Evolutionary conservation across 2,329 filamentous ascomycete species (phyloP), one percentile per base, ranked within the genome.

Genomic region (Calonectria henricotiae): DNA sequence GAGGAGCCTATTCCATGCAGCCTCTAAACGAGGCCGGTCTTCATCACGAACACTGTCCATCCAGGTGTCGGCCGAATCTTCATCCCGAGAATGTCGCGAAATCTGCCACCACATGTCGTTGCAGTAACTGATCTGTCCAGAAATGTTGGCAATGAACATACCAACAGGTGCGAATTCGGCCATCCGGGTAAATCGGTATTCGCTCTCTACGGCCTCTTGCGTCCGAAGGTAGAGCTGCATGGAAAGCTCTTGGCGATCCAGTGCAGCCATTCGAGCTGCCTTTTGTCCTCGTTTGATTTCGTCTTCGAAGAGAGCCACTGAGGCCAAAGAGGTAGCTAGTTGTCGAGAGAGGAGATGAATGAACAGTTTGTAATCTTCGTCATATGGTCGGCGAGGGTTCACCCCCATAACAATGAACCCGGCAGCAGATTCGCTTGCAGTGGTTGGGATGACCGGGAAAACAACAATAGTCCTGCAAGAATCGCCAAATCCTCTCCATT

Each of bases 151-250:
- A 74, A 96, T 95, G 79, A 96, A 96, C 83, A 97, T 92, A 32
- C 94, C 94, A 1, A 95, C 93, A 0, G 94, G 94, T 0, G 93
- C 92, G 73, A 94, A 94, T 78, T 95, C 93, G 2, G 94, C 93
- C 92, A 96, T 95, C 51, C 93, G 88, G 0, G 93, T 94, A 79
- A 96, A 96, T 68, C 92, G 92, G 37, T 92, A 91, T 79, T 96
- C 94, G 78, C 90, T 90, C 76, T 92, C 89, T 47, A 88, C 85
- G 0, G 89, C 89, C 76, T 92, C 89, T 74, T 89, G 87, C 0
- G 89, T 91, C 37, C 89, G 84, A 20, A 92, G 86, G 49, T 91
- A 90, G 15, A 96, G 86, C 78, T 96, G 92, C 79, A 94, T 89
- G 0, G 92, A 94, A 4, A 96, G 87, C 76, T 94, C 91, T 74